Evolutionary conservation across 2,329 filamentous ascomycete species (phyloP).

Genomic region (Zymoseptoria ardabiliae): DNA sequence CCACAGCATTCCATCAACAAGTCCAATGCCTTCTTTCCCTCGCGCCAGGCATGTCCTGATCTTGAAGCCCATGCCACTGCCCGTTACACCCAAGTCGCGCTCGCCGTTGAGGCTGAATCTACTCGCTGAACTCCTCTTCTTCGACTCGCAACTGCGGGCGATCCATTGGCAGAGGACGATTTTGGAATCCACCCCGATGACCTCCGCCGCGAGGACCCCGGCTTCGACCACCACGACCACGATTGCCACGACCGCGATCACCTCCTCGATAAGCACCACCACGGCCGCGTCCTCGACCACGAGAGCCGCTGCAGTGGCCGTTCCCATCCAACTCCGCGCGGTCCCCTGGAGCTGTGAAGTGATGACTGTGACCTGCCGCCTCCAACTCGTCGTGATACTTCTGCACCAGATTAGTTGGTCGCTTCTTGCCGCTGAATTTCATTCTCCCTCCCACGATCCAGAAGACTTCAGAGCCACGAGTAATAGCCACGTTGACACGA

Average conservation of each 20-base stretch:
- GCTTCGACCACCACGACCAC: no score
- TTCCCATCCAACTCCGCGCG: no score
- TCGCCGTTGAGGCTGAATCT: not conserved
- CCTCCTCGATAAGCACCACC: no score
- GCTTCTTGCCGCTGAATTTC: no score
- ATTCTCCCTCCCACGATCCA: constrained; percentile 13
- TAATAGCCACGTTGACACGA: constrained; percentile 19
- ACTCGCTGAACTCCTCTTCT: not conserved
- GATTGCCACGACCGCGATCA: no score
- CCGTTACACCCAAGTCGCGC: not conserved
- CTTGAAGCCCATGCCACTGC: not conserved
- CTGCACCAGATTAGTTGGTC: no score
- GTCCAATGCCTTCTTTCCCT: not conserved
- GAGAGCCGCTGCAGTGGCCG: no score
- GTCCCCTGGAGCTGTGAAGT: no score
- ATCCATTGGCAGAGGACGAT: not conserved
- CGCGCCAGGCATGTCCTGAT: not conserved
- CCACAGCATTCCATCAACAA: not conserved
- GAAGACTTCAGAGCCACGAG: constrained; percentile 16
- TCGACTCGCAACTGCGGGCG: not conserved
- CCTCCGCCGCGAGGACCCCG: not conserved
- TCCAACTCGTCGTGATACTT: no score
- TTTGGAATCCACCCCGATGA: not conserved
- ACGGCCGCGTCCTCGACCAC: no score
- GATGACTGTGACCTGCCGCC: no score